phyloP scores from a whole-genome alignment of 768 basidiomycete species.

The Crucibulum laeve region DNA sequence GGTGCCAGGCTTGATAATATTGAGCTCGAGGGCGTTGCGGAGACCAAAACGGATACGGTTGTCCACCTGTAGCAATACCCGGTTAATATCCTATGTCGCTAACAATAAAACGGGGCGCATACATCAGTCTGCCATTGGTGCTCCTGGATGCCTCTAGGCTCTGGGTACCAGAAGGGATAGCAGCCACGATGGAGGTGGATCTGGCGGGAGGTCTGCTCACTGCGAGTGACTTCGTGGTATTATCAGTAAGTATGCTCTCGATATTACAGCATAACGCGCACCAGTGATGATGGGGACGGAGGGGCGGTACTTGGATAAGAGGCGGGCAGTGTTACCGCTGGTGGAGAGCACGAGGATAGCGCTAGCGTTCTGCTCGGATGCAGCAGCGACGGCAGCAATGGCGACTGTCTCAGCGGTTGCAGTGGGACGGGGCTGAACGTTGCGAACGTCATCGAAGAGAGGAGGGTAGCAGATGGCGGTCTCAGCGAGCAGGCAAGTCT shows the following conservation, averaged over 20 bases:
- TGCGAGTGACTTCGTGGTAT: constrained; percentile 91
- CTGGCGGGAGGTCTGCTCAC: constrained; percentile 92
- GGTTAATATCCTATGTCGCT: constrained; percentile 6
- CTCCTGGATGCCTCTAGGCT: constrained; percentile 83
- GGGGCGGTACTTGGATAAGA: constrained; percentile 96
- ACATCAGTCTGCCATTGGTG: constrained; percentile 99
- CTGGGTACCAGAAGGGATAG: constrained; percentile 96
- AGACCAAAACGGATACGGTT: constrained; percentile 89
- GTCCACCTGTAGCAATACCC: constrained; percentile 67
- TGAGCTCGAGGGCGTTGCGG: constrained; percentile 74
- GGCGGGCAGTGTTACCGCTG: constrained; percentile 91
- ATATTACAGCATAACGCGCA: constrained; percentile 28
- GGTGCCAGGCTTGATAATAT: constrained; percentile 83
- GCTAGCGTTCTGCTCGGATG: constrained; percentile 90
- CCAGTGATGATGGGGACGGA: constrained; percentile 92
- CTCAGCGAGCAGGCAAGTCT: constrained; percentile 97
- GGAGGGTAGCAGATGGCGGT: constrained; percentile 93
- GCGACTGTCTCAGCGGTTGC: constrained; percentile 95
- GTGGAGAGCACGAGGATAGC: constrained; percentile 97
- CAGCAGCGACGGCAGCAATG: constrained; percentile 92
- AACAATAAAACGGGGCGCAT: constrained; percentile 21
- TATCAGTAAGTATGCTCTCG: no score
- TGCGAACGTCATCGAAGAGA: constrained; percentile 83
- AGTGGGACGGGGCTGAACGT: constrained; percentile 81
- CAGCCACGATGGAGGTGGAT: constrained; percentile 95